Base-by-base conservation (phyloP, 2,329 filamentous ascomycete species). In the Alternaria brassicae region DNA sequence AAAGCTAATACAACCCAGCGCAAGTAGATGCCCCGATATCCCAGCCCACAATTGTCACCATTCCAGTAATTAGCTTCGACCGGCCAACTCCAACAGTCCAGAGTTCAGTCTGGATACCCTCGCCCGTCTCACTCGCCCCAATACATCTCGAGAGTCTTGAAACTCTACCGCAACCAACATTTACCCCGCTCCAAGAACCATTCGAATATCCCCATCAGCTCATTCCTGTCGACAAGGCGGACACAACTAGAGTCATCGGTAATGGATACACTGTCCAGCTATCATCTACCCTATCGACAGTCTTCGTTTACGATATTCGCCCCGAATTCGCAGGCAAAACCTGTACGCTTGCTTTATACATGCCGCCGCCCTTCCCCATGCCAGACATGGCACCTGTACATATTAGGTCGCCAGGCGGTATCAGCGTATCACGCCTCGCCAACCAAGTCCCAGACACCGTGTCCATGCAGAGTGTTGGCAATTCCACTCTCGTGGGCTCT, bases 301-400 rank as follows among this genome's bases (percentile, higher is more conserved):
- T 84, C 59, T 83, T 83, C 75, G 79, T 78, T 58, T 84, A 84
- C 65, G 79, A 84, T 60, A 72, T 84, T 23, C 78, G 79, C 0
- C 62, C 71, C 3, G 69, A 67, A 3, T 74, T 79, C 48, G 58
- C 71, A 36, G 78, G 79, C 58, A 80, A 79, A 60, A 80, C 75
- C 30, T 84, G 83, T 75, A 81, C 77, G 5, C 68, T 84, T n/a
- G 72, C 80, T 56, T 83, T 85, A 72, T 69, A 81, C 36, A 77
- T 84, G 60, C 82, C 82, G 0, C 57, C 67, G 6, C 60, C 80
- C 75, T n/a, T 60, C 56, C 21, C 67, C 63, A 61, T 59, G 66
- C 13, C 44, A 10, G 44, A 48, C 9, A 72, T 77, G 40, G 69
- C 78, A 53, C 65, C 70, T 3, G 77, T 79, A 15, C 68, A 68